Base-by-base conservation (phyloP, 768 basidiomycete species). In the Hypsizygus marmoreus region DNA sequence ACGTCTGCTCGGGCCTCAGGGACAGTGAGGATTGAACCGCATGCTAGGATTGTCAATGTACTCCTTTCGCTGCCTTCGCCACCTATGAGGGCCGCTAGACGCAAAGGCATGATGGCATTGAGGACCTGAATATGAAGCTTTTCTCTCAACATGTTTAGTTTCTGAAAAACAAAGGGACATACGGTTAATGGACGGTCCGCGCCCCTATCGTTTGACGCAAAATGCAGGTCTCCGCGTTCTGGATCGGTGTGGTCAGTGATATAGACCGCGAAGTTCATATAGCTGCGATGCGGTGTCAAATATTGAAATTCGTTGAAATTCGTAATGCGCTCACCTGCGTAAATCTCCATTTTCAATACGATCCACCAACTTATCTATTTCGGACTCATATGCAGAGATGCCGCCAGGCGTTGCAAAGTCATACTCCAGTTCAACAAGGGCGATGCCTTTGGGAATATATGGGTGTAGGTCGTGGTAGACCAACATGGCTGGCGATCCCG, bases 231-330 rank as follows among this genome's bases (percentile, higher is more conserved):
- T 3, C 43, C 43, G 6, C 43, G 31, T 22, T 24, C 14, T 5
- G 43, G 43, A 24, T 45, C 43, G 23, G 22, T 45, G 20, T 45
- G 43, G 20, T 45, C 34, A 22, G 30, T 28, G 20, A 45, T 22
- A 26, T 4, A 45, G 17, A 45, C 23, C 13, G 43, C 26, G 20
- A 45, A 45, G 22, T 37, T 25, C 26, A 11, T 25, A 19, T 20
- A 45, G 20, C 43, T 45, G 24, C 25, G 8, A n/a, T n/a, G n/a
- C n/a, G 17, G 30, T 16, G 16, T 14, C 6, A 42, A 42, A 31
- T 29, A 29, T 9, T 13, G 17, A 4, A 12, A 12, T 6, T 30
- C 4, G 3, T 12, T 29, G 17, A n/a, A n/a, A n/a, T n/a, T n/a
- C n/a, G n/a, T n/a, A n/a, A n/a, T n/a, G 14, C 17, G 23, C 16